Percentiles rank a stretch among this genome's conserved stretches.
phyloP scores from a whole-genome alignment of 148 eudicot species.

The Dianthus caryophyllus region DNA sequence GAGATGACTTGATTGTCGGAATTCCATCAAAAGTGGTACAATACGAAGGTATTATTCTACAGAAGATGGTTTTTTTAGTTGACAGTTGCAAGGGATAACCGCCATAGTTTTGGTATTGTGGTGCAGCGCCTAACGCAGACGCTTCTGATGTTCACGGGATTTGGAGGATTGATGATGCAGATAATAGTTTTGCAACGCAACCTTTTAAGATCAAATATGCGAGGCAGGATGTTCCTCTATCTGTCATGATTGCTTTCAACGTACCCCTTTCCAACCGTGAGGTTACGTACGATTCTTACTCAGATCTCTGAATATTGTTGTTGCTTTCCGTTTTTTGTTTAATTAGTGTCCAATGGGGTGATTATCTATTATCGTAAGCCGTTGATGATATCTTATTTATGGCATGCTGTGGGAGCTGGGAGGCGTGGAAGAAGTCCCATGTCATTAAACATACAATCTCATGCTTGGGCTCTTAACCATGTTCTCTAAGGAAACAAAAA shows the following conservation, averaged over 20 bases:
- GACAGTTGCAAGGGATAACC: neutral
- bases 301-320: neutral
- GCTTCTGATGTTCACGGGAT: conserved; percentile 67
- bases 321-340: neutral
- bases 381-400: neutral
- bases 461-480: neutral
- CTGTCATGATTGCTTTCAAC: conserved; percentile 86
- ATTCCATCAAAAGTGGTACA: conserved; percentile 88
- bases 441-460: neutral
- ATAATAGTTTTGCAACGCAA: conserved; percentile 87
- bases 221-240: conserved; percentile 84
- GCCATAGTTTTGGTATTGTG: conserved; percentile 4
- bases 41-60: conserved; percentile 56
- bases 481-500: neutral
- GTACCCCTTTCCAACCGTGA: conserved; percentile 56
- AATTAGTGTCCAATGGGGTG: neutral
- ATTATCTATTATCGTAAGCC: neutral
- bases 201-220: conserved; percentile 97
- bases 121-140: conserved; percentile 76
- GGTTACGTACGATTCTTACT: conserved; percentile 40
- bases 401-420: neutral
- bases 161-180: conserved; percentile 92
- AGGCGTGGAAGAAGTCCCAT: neutral
- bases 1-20: conserved; percentile 39
- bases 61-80: neutral